Evolutionary conservation across 2,329 filamentous ascomycete species (phyloP).

Genomic region (Phaeosphaeriaceae sp.): DNA sequence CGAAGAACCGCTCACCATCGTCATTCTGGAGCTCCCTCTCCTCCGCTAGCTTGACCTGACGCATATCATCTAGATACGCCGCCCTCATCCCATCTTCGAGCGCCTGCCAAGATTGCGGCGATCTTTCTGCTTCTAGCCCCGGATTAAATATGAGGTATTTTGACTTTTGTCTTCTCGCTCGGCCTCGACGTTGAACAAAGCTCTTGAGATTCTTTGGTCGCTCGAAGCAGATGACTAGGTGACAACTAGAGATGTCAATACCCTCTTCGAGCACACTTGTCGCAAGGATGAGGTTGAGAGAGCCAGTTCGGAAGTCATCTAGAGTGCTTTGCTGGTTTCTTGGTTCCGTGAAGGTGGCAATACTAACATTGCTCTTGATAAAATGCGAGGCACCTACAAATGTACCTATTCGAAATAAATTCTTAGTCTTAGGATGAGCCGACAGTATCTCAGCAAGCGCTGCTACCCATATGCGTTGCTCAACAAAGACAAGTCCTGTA

Average conservation of each 20-base stretch:
- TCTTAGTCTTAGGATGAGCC: constrained; percentile 36
- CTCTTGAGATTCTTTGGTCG: constrained; percentile 66
- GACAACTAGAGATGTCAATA: constrained; percentile 67
- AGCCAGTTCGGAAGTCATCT: constrained; percentile 59
- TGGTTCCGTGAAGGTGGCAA: constrained; percentile 58
- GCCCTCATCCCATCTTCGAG: constrained; percentile 77
- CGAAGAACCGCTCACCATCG: constrained; percentile 34
- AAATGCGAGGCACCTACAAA: constrained; percentile 60
- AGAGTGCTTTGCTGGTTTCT: constrained; percentile 59
- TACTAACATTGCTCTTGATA: constrained; percentile 51
- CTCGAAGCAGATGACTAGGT: constrained; percentile 70
- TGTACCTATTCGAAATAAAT: constrained; percentile 51
- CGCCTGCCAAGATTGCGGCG: constrained; percentile 62
- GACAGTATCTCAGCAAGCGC: constrained; percentile 49
- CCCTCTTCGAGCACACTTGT: constrained; percentile 67
- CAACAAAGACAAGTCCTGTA: constrained; percentile 55
- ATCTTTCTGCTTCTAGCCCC: constrained; percentile 34
- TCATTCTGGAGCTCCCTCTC: constrained; percentile 59
- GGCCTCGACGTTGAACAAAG: constrained; percentile 69
- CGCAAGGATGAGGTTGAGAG: constrained; percentile 63
- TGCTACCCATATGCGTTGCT: constrained; percentile 53
- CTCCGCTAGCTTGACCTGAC: constrained; percentile 56
- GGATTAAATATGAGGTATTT: constrained; percentile 61
- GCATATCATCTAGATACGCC: constrained; percentile 70
- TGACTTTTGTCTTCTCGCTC: constrained; percentile 65